These are phyloP conservation scores for Boechera divaricarpa DNA, from an alignment of 345 rosid species.

Conservation along the genomic window DNA sequence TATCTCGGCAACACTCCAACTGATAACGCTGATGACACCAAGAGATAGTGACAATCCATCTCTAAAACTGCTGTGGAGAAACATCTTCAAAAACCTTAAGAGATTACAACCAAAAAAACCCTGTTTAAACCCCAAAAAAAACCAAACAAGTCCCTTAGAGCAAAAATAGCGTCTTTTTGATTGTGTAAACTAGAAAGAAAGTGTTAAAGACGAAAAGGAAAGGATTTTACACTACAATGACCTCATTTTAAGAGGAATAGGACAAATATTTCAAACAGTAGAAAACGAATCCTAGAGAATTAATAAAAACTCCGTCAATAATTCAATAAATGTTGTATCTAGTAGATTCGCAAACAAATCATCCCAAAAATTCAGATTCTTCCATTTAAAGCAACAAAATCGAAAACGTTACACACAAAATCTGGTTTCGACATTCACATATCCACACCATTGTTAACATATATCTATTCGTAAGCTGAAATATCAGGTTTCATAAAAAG, in stretches of 20 bases:
- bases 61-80: slow-evolving; percentile 48
- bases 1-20: slow-evolving; percentile 85
- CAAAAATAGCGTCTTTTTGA: slow-evolving; percentile 12
- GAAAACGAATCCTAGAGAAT: neutral
- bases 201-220: neutral
- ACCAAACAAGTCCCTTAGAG: neutral
- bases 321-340: neutral
- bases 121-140: no score
- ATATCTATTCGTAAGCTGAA: no score
- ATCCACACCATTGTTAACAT: slow-evolving; percentile 8
- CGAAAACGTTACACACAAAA: slow-evolving; percentile 22
- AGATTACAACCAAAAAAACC: neutral
- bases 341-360: slow-evolving; percentile 6
- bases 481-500: neutral
- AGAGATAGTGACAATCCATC: slow-evolving; percentile 59
- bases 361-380: slow-evolving; percentile 20
- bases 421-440: slow-evolving; percentile 8
- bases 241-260: neutral
- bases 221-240: neutral
- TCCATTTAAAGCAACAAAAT: neutral
- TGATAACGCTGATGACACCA: slow-evolving; percentile 68
- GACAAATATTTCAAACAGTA: neutral
- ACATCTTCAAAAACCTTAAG: slow-evolving; percentile 23
- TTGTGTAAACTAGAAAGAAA: neutral
- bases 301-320: neutral